Base-by-base conservation (phyloP, 116 monocot genomes). In the Dioscorea cayenensis region DNA sequence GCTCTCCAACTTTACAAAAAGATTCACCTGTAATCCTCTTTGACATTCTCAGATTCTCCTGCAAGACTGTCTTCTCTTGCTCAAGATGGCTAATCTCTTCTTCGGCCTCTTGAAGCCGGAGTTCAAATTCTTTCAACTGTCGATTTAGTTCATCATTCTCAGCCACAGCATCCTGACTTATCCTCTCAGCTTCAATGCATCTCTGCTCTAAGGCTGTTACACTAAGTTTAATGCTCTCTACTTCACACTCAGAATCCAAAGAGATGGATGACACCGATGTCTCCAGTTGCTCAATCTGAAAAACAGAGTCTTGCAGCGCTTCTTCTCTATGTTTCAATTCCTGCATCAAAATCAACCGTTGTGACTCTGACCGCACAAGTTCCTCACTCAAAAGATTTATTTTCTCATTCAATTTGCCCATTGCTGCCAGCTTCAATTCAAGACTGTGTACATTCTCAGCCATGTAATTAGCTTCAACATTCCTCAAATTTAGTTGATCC, bases 191-290 rank as follows among this genome's bases (percentile, higher is more conserved):
- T 74, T 91, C 84, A 75, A 71, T 77, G 52, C 81, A 84, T 66
- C 79, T 91, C 76, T 91, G 80, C 60, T 91, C 85, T 61, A 86
- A 64, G 63, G 69, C 71, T 67, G 71, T 75, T 63, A 94, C 73
- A 25, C 91, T 88, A 80, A 94, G 86, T 64, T 83, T 91, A 78
- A 94, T 80, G 72, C 86, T 82, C 79, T 94, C 94, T 77, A 91
- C 71, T 73, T 94, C 91, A 80, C 88, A 94, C 71, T 90, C 86
- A 28, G 79, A 88, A 73, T 91, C 88, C 52, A 94, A 73, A 22
- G 79, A 49, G 68, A 72, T 38, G 61, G 77, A 83, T 65, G 79
- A 85, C 71, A 85, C 28, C 35, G 67, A 20, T 60, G 29, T 60
- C 76, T 94, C 94, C 28, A 94, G 84, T 64, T 78, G 83, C 66